These are phyloP conservation scores for Lepidopterella palustris DNA, from an alignment of 495 filamentous ascomycete species.

Conservation along the genomic window DNA sequence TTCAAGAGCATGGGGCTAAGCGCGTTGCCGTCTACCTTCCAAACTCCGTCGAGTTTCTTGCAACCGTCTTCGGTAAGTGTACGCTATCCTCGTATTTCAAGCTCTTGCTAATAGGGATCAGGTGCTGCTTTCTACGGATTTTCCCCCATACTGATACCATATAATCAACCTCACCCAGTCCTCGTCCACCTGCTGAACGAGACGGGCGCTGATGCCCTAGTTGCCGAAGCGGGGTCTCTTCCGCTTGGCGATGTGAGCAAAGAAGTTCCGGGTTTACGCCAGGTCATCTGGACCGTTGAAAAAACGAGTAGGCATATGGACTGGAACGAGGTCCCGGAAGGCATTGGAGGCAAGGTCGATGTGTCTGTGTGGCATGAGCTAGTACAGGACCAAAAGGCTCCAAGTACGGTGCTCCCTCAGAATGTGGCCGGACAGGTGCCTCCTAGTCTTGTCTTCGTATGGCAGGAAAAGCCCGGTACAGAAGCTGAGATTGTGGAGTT, in stretches of 20 bases:
- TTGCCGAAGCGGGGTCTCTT: conserved; percentile 82
- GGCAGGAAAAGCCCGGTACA: conserved; percentile 36
- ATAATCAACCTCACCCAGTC: conserved; percentile 58
- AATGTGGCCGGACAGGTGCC: conserved; percentile 20
- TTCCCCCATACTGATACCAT: conserved; percentile 76
- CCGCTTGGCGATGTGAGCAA: conserved; percentile 68
- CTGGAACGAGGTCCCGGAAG: conserved; percentile 73
- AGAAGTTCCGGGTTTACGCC: conserved; percentile 60
- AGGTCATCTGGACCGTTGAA: conserved; percentile 91
- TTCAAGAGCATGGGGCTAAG: conserved; percentile 61
- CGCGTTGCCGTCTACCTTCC: conserved; percentile 86
- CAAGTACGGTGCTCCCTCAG: conserved; percentile 45
- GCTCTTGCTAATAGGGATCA: conserved; percentile 29
- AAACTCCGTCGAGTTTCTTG: conserved; percentile 85
- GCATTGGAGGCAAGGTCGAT: conserved; percentile 61
- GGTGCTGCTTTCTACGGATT: conserved; percentile 74
- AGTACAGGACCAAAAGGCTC: conserved; percentile 54
- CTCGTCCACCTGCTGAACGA: conserved; percentile 63
- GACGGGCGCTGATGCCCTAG: conserved; percentile 67
- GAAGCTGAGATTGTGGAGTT: conserved; percentile 68
- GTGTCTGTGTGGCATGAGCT: conserved; percentile 86
- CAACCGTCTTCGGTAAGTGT: conserved; percentile 57
- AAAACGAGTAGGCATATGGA: conserved; percentile 88
- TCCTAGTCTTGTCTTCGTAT: conserved; percentile 35
- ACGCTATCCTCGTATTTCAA: background rate